A percentile compares a stretch with the other conserved stretches of the same genome.
Conservation (phyloP, 139 green algal species). For the Pleodorina starrii region DNA sequence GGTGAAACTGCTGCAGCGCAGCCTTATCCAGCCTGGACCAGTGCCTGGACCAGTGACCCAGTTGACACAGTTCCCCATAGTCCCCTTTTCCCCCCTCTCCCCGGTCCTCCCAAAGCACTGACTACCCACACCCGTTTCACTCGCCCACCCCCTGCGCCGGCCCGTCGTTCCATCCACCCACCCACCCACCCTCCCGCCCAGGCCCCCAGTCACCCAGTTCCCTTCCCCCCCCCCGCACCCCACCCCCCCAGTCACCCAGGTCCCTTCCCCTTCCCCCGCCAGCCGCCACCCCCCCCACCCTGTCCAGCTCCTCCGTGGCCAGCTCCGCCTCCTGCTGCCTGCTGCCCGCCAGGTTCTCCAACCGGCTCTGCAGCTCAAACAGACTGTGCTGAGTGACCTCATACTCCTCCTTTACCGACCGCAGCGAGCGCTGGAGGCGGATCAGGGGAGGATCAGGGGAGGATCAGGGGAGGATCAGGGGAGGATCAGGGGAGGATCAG, state of each 20-base stretch:
- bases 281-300: neutral
- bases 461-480: too few species aligned
- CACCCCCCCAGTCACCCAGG: too few species aligned
- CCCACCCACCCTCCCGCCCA: neutral
- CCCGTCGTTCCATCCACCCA: neutral
- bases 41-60: too few species aligned
- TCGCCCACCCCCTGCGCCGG: neutral
- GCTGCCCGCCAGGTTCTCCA: constrained; percentile 44
- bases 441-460: neutral
- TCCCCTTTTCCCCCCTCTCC: too few species aligned
- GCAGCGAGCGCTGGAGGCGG: constrained; percentile 32
- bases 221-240: neutral
- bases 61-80: too few species aligned
- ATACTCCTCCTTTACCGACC: constrained; percentile 50
- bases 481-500: too few species aligned
- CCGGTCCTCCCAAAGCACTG: too few species aligned
- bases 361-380: constrained; percentile 52
- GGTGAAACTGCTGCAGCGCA: too few species aligned
- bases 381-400: constrained; percentile 50
- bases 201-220: neutral
- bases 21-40: too few species aligned
- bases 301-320: constrained; percentile 57
- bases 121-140: too few species aligned
- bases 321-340: constrained; percentile 56
- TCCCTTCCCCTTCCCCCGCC: neutral